A percentile compares a stretch with the other conserved stretches of the same genome.
Conservation (phyloP, 1,284 basidiomycete genomes). For the Anthracocystis walkeri region DNA sequence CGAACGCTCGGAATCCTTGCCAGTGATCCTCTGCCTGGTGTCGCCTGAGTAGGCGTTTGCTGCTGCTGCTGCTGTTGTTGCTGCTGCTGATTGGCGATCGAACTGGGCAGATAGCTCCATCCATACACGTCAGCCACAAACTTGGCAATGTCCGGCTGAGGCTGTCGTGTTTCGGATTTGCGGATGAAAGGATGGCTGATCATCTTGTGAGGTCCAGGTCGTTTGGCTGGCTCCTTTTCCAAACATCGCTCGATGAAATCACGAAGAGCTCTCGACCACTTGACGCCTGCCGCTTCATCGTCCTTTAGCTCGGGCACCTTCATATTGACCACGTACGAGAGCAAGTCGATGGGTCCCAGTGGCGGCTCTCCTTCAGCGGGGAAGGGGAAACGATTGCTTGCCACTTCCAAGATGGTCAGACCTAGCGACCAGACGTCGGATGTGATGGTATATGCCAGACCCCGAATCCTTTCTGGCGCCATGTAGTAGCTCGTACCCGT, state of each 20-base stretch:
- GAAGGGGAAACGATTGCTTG: conserved; percentile 95
- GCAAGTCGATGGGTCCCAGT: conserved; percentile 86
- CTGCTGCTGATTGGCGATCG: conserved; percentile 41
- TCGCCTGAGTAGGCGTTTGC: conserved; percentile 43
- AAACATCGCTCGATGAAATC: conserved; percentile 91
- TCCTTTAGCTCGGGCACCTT: conserved; percentile 82
- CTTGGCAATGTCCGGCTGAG: conserved; percentile 72
- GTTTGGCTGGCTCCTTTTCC: conserved; percentile 72
- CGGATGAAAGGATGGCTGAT: conserved; percentile 88
- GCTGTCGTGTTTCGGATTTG: conserved; percentile 80
- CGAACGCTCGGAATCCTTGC: conserved; percentile 46
- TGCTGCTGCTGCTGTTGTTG: conserved; percentile 23
- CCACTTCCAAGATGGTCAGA: conserved; percentile 90
- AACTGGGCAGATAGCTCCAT: conserved; percentile 73
- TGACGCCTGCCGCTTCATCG: conserved; percentile 71
- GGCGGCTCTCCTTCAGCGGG: conserved; percentile 79
- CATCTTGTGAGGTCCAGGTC: conserved; percentile 88
- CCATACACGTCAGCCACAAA: conserved; percentile 92
- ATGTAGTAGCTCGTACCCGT: conserved; percentile 98
- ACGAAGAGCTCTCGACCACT: conserved; percentile 88
- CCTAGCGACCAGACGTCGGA: conserved; percentile 99
- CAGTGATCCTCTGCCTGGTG: conserved; percentile 16
- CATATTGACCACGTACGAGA: conserved; percentile 90
- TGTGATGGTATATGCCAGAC: conserved; percentile 88
- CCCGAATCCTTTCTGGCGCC: conserved; percentile 96